Evolutionary conservation across 1,284 basidiomycete genomes (phyloP), one percentile per base, ranked within the genome.

Genomic region (Cutaneotrichosporon sp.): DNA sequence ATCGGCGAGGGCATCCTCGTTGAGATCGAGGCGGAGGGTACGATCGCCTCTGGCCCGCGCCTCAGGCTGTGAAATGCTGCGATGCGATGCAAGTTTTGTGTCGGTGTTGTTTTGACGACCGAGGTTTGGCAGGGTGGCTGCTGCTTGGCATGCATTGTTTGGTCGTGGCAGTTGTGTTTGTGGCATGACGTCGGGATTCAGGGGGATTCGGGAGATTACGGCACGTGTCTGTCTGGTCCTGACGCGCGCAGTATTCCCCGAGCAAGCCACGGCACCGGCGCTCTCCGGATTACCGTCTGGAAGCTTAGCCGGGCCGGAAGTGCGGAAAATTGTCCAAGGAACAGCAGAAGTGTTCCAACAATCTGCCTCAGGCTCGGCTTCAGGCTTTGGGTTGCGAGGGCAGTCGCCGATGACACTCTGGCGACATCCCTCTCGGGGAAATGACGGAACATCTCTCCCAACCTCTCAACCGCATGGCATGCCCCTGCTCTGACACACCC

Each of bases 21-120:
- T 3, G 68, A 69, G 59, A 58, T 69, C 16, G 68, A 69, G 53
- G 24, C 46, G 9, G 46, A 24, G 46, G 24, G 22, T 25, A 18
- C 11, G 24, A 25, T 27, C 27, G 13, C 18, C 3, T 24, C 43
- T 11, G n/a, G 42, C 7, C 42, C n/a, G 18, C 42, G 20, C 42
- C 7, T n/a, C 18, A 18, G 42, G n/a, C 20, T 43, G 1, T 22
- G 42, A 43, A 6, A 20, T n/a, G n/a, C 13, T 13, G 29, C 16
- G 13, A 14, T 36, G 18, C 20, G n/a, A 24, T 45, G 43, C 20
- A 22, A 20, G n/a, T 5, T 45, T 45, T 45, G 20, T 45, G 7
- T 45, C 9, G 22, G 43, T 22, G 4, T 20, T 45, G 20, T 24
- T n/a, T n/a, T n/a, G n/a, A n/a, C n/a, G n/a, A n/a, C n/a, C n/a